Base-by-base conservation (phyloP, 2,329 filamentous ascomycete species). In the Ceratocystis papillata region DNA sequence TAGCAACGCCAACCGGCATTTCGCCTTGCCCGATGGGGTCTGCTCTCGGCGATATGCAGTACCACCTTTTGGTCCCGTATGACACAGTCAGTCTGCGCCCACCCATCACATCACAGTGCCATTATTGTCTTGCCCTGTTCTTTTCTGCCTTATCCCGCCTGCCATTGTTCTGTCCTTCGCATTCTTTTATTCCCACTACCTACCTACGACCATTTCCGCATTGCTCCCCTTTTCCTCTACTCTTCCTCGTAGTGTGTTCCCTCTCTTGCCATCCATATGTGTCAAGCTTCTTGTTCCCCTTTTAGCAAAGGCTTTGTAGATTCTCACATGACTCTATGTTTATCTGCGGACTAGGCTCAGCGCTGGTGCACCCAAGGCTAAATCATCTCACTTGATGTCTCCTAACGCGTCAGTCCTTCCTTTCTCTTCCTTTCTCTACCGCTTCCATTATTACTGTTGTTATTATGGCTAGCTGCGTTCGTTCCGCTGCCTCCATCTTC, bases 21-120 rank as follows among this genome's bases (percentile, higher is more conserved):
- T 57, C 53, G 53, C 53, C 22, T 12, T 57, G 22, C 2, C 53
- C 53, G 53, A 57, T n/a, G 53, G 53, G 5, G 53, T 57, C 53
- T 57, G 53, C 30, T 28, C 53, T 57, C 28, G 53, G 53, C 10
- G 22, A 57, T 57, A 30, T 30, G 53, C 28, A 33, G 22, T n/a
- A 30, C 10, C 53, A 57, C 28, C 22, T 28, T 17, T n/a, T 15
- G 8, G 46, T 20, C n/a, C 20, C 2, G 46, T 48, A 48, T 48
- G 46, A 48, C 46, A 48, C 46, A 22, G n/a, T 22, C 46, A 22
- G 46, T 22, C 46, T 48, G 46, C 46, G 46, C n/a, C 46, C 46
- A 22, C 8, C 46, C 46, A 48, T 22, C n/a, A 10, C 48, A 22
- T 10, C n/a, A 20, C 48, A 50, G 22, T n/a, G 20, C 7, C 48